Base-by-base conservation (phyloP, 805 yeast species). In the Kurtzmaniella cleridarum region DNA sequence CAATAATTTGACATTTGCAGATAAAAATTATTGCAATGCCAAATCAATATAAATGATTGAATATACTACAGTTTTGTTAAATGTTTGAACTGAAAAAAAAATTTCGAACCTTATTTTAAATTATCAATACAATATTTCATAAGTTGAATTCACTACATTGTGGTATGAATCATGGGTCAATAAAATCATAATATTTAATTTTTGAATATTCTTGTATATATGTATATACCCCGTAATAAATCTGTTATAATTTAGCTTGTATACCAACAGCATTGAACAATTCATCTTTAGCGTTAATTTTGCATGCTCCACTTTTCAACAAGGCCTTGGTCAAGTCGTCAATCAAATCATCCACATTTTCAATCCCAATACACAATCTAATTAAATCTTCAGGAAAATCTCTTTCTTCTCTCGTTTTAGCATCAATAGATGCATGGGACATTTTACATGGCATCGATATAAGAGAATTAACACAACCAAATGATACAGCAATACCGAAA, bases 371-470 rank as follows among this genome's bases (percentile, higher is more conserved):
- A 58, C 96, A 90, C 40, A 90, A 72, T 53, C 98, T 75, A 50
- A 90, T 79, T 54, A 90, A 71, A 57, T 91, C 97, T 61, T 90
- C 97, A 2, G 96, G 96, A 64, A 90, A 80, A 33, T 81, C 88
- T 59, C 98, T 79, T 59, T 84, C 95, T 35, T 80, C 81, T 60
- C 97, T 79, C 3, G 87, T 81, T 54, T 85, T 78, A 18, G 89
- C 83, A 50, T 89, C 96, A 45, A 90, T 90, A 2, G 96, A 83
- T n/a, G 97, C 97, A 57, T 90, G 98, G 5, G 96, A 86, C 97
- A 90, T 90, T 60, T 78, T 77, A 61, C 97, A 87, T 12, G 98
- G 98, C 81, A 90, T 76, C 30, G 96, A 87, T 41, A 90, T 87
- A 55, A 90, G 72, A 13, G 95, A 85, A 68, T 88, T 87, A 44